A percentile compares a stretch with the other conserved stretches of the same genome.
phyloP scores from a whole-genome alignment of 2,329 filamentous ascomycete genomes.

The Colletotrichum euphorbiae region DNA sequence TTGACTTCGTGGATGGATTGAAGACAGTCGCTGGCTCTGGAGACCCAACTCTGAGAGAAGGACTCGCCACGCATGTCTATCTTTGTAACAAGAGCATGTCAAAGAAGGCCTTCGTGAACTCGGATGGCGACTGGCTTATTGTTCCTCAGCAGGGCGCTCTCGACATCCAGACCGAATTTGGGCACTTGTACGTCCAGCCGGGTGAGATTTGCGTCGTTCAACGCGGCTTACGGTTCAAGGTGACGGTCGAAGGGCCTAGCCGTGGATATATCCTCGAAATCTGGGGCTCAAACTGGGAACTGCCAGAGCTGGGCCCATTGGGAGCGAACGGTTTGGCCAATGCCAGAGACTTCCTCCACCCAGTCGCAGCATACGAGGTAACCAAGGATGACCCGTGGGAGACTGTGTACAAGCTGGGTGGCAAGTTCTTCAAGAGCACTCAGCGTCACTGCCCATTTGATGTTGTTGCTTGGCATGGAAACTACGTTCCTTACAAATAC shows the following conservation, averaged over 20 bases:
- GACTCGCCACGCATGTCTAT: conserved; percentile 62
- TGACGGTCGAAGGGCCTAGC: conserved; percentile 69
- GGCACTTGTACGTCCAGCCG: conserved; percentile 71
- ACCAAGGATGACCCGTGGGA: conserved; percentile 65
- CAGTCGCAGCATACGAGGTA: conserved; percentile 68
- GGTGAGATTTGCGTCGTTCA: conserved; percentile 77
- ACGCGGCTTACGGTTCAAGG: conserved; percentile 65
- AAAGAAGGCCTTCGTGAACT: conserved; percentile 62
- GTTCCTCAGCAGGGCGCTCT: conserved; percentile 73
- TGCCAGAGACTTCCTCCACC: conserved; percentile 72
- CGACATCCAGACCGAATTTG: conserved; percentile 77
- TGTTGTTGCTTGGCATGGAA: conserved; percentile 79
- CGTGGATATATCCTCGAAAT: conserved; percentile 76
- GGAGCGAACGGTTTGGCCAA: conserved; percentile 76
- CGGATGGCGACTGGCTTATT: conserved; percentile 76
- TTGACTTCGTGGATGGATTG: conserved; percentile 61
- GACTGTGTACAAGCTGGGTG: conserved; percentile 71
- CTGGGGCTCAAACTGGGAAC: conserved; percentile 72
- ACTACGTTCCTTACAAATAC: conserved; percentile 71
- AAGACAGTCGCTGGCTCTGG: conserved; percentile 62
- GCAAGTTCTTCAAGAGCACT: conserved; percentile 68
- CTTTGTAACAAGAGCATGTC: conserved; percentile 60
- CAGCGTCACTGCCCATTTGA: conserved; percentile 77
- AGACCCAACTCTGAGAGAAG: conserved; percentile 61
- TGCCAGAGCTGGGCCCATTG: conserved; percentile 75